Conservation (phyloP, 495 filamentous ascomycete genomes). For the Aspergillus incahuasiensis region DNA sequence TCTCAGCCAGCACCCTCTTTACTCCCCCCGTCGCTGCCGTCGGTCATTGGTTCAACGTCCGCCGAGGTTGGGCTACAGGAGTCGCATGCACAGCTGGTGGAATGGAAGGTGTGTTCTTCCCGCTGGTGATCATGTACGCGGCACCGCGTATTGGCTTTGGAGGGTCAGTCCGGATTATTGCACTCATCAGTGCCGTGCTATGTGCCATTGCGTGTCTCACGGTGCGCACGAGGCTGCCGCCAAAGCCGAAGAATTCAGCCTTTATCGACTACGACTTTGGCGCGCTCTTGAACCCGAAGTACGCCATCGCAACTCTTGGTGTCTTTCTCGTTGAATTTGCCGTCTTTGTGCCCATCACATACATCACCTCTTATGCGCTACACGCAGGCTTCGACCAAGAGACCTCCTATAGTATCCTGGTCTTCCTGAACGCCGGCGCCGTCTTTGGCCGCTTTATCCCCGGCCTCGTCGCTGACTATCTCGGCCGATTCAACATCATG, state of each 20-base stretch:
- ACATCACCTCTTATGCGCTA: conserved; percentile 58
- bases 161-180: conserved; percentile 68
- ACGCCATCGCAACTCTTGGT: conserved; percentile 50
- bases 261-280: conserved; percentile 22
- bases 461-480: conserved; percentile 59
- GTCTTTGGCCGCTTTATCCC: conserved; percentile 43
- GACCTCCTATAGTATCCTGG: conserved; percentile 57
- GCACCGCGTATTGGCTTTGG: conserved; percentile 61
- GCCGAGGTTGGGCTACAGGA: conserved; percentile 67
- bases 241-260: conserved; percentile 20
- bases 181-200: conserved; percentile 45
- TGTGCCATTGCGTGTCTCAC: conserved; percentile 33
- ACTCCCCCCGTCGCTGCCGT: conserved; percentile 57
- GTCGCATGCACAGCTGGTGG: conserved; percentile 66
- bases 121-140: conserved; percentile 58
- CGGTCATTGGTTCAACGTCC: conserved; percentile 65
- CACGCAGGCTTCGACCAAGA: conserved; percentile 13
- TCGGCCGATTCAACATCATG: conserved; percentile 69
- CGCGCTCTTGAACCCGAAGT: conserved; percentile 31
- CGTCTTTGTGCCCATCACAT: conserved; percentile 67
- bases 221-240: conserved; percentile 20
- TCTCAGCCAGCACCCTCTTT: conserved; percentile 47
- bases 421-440: conserved; percentile 49
- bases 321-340: conserved; percentile 73
- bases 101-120: conserved; percentile 68